phyloP scores from a whole-genome alignment of 805 yeast genomes.

The Tetrapisispora iriomotensis region DNA sequence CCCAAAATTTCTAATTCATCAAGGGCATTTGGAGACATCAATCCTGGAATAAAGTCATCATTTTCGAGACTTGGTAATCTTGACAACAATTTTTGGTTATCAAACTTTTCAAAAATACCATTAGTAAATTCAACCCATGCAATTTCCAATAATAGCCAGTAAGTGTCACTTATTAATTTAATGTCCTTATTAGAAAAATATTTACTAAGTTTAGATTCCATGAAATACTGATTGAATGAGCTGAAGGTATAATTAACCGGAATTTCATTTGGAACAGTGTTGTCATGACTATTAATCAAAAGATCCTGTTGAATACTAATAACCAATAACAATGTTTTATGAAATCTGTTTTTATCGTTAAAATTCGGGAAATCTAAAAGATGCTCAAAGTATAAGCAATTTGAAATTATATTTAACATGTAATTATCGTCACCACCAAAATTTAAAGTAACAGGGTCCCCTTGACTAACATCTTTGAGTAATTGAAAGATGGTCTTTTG shows the following conservation, averaged over 20 bases:
- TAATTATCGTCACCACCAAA: conserved; percentile 3
- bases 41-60: neutral
- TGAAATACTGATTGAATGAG: neutral
- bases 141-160: conserved; percentile 2
- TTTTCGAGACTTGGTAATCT: neutral
- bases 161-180: neutral
- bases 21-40: neutral
- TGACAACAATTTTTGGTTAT: neutral
- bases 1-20: neutral
- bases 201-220: neutral
- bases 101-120: neutral
- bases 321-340: neutral
- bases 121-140: conserved; percentile 2
- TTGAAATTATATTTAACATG: neutral
- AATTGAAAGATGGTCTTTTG: too few relatives aligned
- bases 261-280: too few relatives aligned
- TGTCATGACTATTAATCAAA: neutral
- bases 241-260: neutral
- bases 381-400: conserved; percentile 12
- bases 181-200: neutral
- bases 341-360: neutral
- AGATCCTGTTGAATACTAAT: neutral
- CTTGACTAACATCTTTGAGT: neutral
- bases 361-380: neutral
- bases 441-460: conserved; percentile 1